Percentiles rank a stretch among this genome's conserved stretches.
These are phyloP conservation scores for Starmerella kuoi DNA, from an alignment of 805 yeast species.

Conservation along the genomic window DNA sequence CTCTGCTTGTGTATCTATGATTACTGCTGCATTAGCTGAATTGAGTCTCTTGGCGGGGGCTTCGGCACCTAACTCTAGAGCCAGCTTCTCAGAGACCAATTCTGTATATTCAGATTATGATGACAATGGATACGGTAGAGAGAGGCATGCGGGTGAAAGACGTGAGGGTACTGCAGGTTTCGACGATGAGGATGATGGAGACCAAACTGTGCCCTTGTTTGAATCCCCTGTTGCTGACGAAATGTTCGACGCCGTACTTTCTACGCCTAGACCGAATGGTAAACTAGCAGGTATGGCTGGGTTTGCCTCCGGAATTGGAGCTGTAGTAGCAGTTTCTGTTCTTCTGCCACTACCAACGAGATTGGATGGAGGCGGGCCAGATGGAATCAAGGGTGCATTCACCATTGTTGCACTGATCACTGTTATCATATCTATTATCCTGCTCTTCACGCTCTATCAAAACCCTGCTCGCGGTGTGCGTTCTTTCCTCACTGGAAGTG, in stretches of 20 bases:
- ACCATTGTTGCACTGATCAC: slow-evolving; percentile 27
- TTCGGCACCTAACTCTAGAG: not conserved
- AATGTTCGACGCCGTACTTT: slow-evolving; percentile 5
- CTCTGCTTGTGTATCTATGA: slow-evolving; percentile 41
- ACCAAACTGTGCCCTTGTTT: slow-evolving; percentile 12
- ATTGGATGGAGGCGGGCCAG: slow-evolving; percentile 28
- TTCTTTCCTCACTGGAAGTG: slow-evolving; percentile 25
- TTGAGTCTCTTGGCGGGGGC: slow-evolving; percentile 6
- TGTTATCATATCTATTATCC: slow-evolving; percentile 26
- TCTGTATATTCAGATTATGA: not conserved
- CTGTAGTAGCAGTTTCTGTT: slow-evolving; percentile 49
- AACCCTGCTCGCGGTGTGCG: slow-evolving; percentile 29
- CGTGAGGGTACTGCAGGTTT: not conserved
- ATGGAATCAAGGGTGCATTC: slow-evolving; percentile 30
- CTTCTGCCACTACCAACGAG: slow-evolving; percentile 48
- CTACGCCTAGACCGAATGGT: slow-evolving; percentile 34
- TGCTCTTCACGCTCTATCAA: slow-evolving; percentile 38
- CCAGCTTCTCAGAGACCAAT: not conserved
- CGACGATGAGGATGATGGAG: slow-evolving; percentile 7
- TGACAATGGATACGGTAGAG: not conserved
- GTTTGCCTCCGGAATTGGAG: slow-evolving; percentile 26
- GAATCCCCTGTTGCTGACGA: slow-evolving; percentile 5
- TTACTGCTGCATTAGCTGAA: slow-evolving; percentile 50
- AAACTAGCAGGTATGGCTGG: slow-evolving; percentile 52
- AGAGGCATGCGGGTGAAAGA: not conserved